Evolutionary conservation across 2,329 filamentous ascomycete genomes (phyloP), one percentile per base, ranked within the genome.

Genomic region (Alternaria metachromatica): DNA sequence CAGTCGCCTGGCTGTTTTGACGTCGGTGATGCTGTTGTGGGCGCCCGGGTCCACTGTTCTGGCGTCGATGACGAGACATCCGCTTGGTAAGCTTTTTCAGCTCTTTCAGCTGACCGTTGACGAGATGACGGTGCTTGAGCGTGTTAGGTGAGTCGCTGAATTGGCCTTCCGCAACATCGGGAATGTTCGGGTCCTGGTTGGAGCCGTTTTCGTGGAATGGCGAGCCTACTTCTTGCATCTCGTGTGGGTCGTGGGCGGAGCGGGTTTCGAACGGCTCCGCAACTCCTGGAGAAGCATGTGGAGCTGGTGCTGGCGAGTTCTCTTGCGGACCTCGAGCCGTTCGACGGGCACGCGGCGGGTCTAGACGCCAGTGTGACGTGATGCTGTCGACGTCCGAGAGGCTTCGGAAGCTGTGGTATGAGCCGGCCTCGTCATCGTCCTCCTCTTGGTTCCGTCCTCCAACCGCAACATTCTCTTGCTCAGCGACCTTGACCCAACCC

Each of bases 371-470:
- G 10, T 63, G 44, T 2, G 49, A 49, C 0, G 55, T 63, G 12
- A 50, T 33, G 4, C 45, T 59, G 4, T 64, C 58, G 11, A 54
- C 49, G 18, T 58, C 58, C 13, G 58, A 55, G 15, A 64, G 54
- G n/a, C 48, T 54, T 13, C 30, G 55, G 23, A 44, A 53, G 15
- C 51, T 43, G 9, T 25, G 18, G 7, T 28, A 18, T 21, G 54
- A 28, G 26, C 44, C 46, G 4, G 4, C 21, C 6, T 46, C 30
- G 4, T 15, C 21, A n/a, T 26, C 21, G 0, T 26, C 46, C 4
- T 41, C 28, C 46, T 58, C 9, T 37, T 15, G 12, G 28, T 30
- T 9, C 4, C 5, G 11, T 6, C 15, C 51, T 33, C 13, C 18
- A 7, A 0, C 11, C 28, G 4, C 6, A 18, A 5, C 21, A 15